These are phyloP conservation scores for Rhizopus sp. DNA, from an alignment of 371 early-diverging fungal genomes.

Conservation along the genomic window DNA sequence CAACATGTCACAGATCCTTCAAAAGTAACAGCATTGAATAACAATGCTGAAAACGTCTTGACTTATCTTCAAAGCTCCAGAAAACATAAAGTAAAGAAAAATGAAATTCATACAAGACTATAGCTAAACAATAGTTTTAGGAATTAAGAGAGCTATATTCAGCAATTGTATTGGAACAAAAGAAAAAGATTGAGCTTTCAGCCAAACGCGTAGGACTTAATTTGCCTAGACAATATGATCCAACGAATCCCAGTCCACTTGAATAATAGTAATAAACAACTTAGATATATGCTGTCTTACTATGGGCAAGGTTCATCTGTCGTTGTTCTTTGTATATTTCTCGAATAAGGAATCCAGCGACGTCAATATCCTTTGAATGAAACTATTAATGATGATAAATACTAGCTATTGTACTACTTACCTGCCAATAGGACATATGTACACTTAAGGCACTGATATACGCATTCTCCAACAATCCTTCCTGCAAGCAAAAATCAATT, in stretches of 20 bases:
- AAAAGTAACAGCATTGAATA: conserved; percentile 30
- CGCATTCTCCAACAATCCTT: conserved; percentile 78
- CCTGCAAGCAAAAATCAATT: conserved; percentile 78
- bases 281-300: conserved; percentile 5
- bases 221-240: conserved; percentile 44
- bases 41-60: conserved; percentile 46
- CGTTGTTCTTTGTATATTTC: conserved; percentile 42
- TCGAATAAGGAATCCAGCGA: conserved; percentile 60
- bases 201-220: conserved; percentile 53
- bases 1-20: conserved; percentile 35
- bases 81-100: conserved; percentile 42
- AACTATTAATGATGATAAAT: neutral
- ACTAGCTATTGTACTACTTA: conserved; percentile 10
- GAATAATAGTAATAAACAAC: conserved; percentile 6
- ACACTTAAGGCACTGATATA: conserved; percentile 76
- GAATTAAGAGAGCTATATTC: conserved; percentile 47
- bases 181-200: conserved; percentile 47
- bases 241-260: conserved; percentile 24
- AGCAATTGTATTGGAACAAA: conserved; percentile 49
- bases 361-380: conserved; percentile 60
- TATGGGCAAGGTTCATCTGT: conserved; percentile 2
- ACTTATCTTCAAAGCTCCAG: conserved; percentile 41
- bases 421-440: conserved; percentile 81
- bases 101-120: neutral
- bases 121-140: conserved; percentile 4